Evolutionary conservation across 352 stramenopile species (phyloP), one percentile per base, ranked within the genome.

Genomic region (Globisporangium viniferum): DNA sequence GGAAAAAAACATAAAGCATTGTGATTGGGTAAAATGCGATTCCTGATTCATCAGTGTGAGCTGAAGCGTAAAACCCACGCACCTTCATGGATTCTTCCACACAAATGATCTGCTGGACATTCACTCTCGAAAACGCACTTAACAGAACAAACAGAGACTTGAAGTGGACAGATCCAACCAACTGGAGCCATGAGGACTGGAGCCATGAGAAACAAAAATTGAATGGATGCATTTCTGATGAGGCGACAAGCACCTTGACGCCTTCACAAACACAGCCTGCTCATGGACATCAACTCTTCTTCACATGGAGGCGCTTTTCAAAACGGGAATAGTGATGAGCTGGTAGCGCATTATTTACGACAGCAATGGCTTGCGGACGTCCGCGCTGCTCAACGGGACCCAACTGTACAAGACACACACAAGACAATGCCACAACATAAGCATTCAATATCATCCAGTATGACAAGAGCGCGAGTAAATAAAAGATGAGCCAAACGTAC

Each of bases 281-380:
- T 15, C 36, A 44, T 15, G 36, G 36, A 44, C 36, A 44, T 44
- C 35, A 7, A 8, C 1, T 12, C 35, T 8, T 39, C 36, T 44
- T 44, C 36, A 44, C 36, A 44, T 44, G 9, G 36, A 44, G 36
- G 36, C 10, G 36, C 36, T 44, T 14, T 44, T 15, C 9, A 44
- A 14, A 44, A 14, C 36, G 10, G 36, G 36, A 44, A 15, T n/a
- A 33, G 22, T 22, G 24, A 54, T 27, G 29, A 56, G n/a, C 2
- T 2, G 8, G 0, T 4, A 39, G 10, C 27, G 3, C 24, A 14
- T 35, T 10, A 2, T 24, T 44, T 53, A 67, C 51, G 62, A 44
- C 22, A 67, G 62, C 36, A 67, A 53, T 20, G 62, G 62, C 62
- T 67, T 67, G 62, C 36, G 51, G 4, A 22, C 10, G 9, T 62